Evolutionary conservation across 495 filamentous ascomycete genomes (phyloP).

Genomic region (Durotheca rogersii): DNA sequence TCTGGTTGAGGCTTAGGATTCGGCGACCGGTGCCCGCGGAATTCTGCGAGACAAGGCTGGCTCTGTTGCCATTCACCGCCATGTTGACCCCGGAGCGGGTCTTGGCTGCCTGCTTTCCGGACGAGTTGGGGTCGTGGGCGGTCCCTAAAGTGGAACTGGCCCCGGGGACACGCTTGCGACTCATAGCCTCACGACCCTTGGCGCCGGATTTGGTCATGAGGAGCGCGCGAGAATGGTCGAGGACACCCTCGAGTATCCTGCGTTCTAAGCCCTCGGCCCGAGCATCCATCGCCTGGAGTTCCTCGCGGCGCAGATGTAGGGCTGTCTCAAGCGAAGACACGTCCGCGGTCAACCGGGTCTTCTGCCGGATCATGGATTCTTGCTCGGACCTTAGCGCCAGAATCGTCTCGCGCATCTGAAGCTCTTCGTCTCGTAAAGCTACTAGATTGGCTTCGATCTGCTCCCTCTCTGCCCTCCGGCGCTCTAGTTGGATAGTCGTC

Average conservation of each 20-base stretch:
- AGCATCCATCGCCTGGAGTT: constrained; percentile 83
- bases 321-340: constrained; percentile 87
- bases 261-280: constrained; percentile 86
- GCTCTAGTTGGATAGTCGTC: constrained; percentile 76
- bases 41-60: constrained; percentile 44
- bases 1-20: constrained; percentile 85
- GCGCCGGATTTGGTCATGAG: constrained; percentile 63
- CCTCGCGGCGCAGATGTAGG: constrained; percentile 81
- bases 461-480: constrained; percentile 73
- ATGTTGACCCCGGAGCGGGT: constrained; percentile 46
- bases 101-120: constrained; percentile 40
- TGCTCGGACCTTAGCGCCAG: constrained; percentile 62
- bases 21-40: constrained; percentile 63
- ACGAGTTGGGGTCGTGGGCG: constrained; percentile 18
- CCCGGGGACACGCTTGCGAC: constrained; percentile 69
- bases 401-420: constrained; percentile 42
- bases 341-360: constrained; percentile 74
- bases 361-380: constrained; percentile 70
- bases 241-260: constrained; percentile 88
- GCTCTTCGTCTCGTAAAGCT: constrained; percentile 54
- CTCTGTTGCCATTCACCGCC: constrained; percentile 45
- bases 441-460: constrained; percentile 73
- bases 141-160: constrained; percentile 40
- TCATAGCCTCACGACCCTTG: constrained; percentile 56
- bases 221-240: constrained; percentile 87